Evolutionary conservation across 139 green algal genomes (phyloP).

Genomic region (Haematococcus sp.): DNA sequence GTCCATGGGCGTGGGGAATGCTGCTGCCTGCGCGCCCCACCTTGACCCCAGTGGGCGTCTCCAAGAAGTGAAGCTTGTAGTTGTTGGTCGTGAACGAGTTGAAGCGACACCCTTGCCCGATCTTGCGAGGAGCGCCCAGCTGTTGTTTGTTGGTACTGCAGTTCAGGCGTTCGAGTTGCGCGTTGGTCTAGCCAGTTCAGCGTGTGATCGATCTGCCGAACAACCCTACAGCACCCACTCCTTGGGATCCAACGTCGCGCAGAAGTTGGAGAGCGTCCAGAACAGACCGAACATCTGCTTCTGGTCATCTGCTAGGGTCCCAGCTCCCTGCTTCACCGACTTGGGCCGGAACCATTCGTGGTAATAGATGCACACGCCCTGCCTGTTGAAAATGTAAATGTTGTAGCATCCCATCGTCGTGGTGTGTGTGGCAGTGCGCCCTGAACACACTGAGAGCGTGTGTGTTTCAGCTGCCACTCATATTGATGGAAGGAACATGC

Average conservation of each 20-base stretch:
- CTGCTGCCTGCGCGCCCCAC: constrained; percentile 17
- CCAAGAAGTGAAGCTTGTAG: constrained; percentile 93
- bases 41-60: constrained; percentile 89
- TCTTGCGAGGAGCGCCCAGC: constrained; percentile 66
- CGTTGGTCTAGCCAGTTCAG: background rate
- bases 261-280: constrained; percentile 87
- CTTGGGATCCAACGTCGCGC: constrained; percentile 80
- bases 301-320: constrained; percentile 74
- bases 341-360: constrained; percentile 85
- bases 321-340: constrained; percentile 66
- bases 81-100: constrained; percentile 78
- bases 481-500: no score
- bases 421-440: background rate
- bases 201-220: background rate
- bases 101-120: constrained; percentile 78
- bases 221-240: constrained; percentile 40
- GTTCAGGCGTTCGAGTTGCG: no score
- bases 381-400: constrained; percentile 86
- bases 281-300: constrained; percentile 97
- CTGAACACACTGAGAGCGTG: background rate
- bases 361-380: constrained; percentile 86
- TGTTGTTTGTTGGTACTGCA: constrained; percentile 62
- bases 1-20: no score
- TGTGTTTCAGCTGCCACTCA: background rate
- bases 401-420: constrained; percentile 26